phyloP scores from a whole-genome alignment of 139 green algal genomes.

The Chara braunii region DNA sequence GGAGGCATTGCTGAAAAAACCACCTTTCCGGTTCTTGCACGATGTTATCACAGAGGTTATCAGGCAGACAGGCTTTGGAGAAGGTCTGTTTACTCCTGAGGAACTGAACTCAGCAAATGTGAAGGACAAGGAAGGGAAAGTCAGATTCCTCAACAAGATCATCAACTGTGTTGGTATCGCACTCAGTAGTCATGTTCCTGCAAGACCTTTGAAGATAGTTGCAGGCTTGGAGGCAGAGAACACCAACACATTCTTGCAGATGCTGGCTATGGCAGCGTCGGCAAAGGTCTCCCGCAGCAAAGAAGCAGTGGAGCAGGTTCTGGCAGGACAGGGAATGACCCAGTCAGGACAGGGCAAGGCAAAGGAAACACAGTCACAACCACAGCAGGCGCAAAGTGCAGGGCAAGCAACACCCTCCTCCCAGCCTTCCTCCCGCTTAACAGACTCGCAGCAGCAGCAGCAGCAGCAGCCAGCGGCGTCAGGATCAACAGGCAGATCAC shows the following conservation, averaged over 20 bases:
- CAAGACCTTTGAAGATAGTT: conserved; percentile 66
- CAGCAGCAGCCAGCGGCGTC: too few species aligned
- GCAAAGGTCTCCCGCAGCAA: too few species aligned
- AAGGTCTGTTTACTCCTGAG: conserved; percentile 53
- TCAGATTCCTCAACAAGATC: conserved; percentile 70
- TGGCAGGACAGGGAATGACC: too few species aligned
- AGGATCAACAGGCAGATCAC: too few species aligned
- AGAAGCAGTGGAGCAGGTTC: too few species aligned
- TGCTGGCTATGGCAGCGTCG: too few species aligned
- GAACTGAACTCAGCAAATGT: conserved; percentile 62
- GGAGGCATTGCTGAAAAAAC: conserved; percentile 61
- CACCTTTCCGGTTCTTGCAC: conserved; percentile 77
- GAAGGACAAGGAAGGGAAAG: conserved; percentile 72
- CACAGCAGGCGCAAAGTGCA: too few species aligned
- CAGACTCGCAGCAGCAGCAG: too few species aligned
- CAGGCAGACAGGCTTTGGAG: conserved; percentile 59
- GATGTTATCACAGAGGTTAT: conserved; percentile 69
- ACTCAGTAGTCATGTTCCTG: conserved; percentile 49
- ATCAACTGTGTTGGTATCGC: conserved; percentile 49
- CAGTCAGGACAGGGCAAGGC: too few species aligned
- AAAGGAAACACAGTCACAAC: too few species aligned
- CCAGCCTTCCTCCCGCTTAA: too few species aligned
- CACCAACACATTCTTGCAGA: conserved; percentile 73
- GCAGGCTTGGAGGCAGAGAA: conserved; percentile 72
- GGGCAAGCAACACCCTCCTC: too few species aligned